Percentiles rank a stretch among this genome's conserved stretches.
These are phyloP conservation scores for Gymnopilus dilepis DNA, from an alignment of 768 basidiomycete species.

Conservation along the genomic window DNA sequence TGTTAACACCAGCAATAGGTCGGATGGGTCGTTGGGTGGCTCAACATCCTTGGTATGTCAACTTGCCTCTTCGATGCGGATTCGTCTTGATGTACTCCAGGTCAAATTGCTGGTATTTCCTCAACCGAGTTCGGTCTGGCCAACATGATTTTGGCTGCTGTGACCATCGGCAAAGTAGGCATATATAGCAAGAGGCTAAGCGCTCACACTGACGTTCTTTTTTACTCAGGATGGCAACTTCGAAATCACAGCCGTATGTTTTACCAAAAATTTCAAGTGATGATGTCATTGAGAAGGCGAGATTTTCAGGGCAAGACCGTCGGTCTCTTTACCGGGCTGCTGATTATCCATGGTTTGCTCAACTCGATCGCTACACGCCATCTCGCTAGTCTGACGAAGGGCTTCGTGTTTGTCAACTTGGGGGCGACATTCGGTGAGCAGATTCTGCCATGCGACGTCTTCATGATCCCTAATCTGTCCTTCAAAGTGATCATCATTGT, in stretches of 20 bases:
- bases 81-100: slow-evolving; percentile 34
- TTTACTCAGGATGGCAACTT: slow-evolving; percentile 56
- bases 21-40: slow-evolving; percentile 83
- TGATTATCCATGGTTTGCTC: slow-evolving; percentile 78
- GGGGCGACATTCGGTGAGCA: slow-evolving; percentile 70
- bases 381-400: slow-evolving; percentile 73
- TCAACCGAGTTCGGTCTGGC: slow-evolving; percentile 86
- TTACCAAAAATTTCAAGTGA: background rate
- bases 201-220: slow-evolving; percentile 4
- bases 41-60: slow-evolving; percentile 72
- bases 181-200: background rate
- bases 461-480: background rate
- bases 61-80: background rate
- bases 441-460: background rate
- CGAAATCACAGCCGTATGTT: slow-evolving; percentile 54
- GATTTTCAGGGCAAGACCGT: slow-evolving; percentile 65
- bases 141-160: slow-evolving; percentile 82
- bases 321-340: slow-evolving; percentile 75
- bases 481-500: slow-evolving; percentile 80
- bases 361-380: slow-evolving; percentile 79
- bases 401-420: slow-evolving; percentile 88
- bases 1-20: slow-evolving; percentile 41
- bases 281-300: background rate
- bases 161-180: slow-evolving; percentile 57
- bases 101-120: slow-evolving; percentile 84